Conservation (phyloP, 2,329 filamentous ascomycete genomes). For the Alternaria novae-zelandiae region DNA sequence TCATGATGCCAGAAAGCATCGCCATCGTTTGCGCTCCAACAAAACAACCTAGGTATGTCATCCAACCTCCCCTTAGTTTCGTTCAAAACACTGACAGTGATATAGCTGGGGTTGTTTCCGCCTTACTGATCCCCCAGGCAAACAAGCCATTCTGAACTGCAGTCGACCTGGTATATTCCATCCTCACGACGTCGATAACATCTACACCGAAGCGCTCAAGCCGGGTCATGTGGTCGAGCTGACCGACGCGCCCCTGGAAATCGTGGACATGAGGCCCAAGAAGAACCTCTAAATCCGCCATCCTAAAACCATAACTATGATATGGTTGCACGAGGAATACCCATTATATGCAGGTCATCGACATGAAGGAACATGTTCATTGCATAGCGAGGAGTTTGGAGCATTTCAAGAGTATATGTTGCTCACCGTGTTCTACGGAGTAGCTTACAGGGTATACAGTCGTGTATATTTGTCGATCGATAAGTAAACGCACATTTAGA, state of each 20-base stretch:
- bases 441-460: background rate
- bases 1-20: constrained; percentile 95
- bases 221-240: constrained; percentile 66
- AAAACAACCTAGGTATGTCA: constrained; percentile 74
- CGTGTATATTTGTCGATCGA: background rate
- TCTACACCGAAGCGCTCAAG: constrained; percentile 75
- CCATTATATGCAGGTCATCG: background rate
- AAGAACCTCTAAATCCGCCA: constrained; percentile 24
- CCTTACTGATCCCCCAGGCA: constrained; percentile 88
- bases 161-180: constrained; percentile 83
- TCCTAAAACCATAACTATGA: background rate
- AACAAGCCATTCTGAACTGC: constrained; percentile 84
- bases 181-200: constrained; percentile 70
- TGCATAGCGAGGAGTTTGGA: constrained; percentile 13
- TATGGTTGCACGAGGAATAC: background rate
- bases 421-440: background rate
- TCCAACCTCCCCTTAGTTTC: background rate
- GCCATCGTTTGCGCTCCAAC: constrained; percentile 94
- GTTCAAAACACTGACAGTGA: background rate
- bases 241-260: constrained; percentile 65
- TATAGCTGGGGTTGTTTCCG: constrained; percentile 89
- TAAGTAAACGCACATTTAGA: background rate
- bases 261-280: constrained; percentile 64
- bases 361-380: background rate
- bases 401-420: background rate